Conservation (phyloP, 225 moss, liverwort and hornwort species). For the Sphagnum tenellum region DNA sequence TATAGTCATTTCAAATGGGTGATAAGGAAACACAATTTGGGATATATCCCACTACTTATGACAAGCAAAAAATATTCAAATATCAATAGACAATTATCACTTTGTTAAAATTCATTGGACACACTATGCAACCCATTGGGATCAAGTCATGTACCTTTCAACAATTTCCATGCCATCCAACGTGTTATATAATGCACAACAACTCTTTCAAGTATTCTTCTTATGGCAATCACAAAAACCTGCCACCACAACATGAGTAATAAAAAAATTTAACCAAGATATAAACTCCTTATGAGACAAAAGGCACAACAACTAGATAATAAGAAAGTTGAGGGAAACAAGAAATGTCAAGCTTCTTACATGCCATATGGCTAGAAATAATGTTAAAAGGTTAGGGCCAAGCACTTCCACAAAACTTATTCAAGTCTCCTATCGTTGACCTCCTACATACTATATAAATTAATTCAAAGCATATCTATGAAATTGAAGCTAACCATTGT, state of each 20-base stretch:
- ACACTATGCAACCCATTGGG: neutral
- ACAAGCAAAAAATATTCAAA: neutral
- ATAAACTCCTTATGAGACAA: too few relatives aligned
- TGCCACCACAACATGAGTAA: slow-evolving; percentile 10
- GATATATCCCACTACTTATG: neutral
- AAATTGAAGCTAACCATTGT: too few relatives aligned
- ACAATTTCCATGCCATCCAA: slow-evolving; percentile 90
- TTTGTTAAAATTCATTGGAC: neutral
- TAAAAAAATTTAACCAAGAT: too few relatives aligned
- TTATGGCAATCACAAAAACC: slow-evolving; percentile 91
- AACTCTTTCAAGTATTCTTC: slow-evolving; percentile 82
- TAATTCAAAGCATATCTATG: too few relatives aligned
- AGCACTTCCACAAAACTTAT: too few relatives aligned
- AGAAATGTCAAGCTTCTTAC: too few relatives aligned
- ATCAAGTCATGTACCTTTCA: slow-evolving; percentile 87
- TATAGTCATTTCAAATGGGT: slow-evolving; percentile 16
- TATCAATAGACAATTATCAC: neutral
- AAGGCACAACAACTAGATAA: too few relatives aligned
- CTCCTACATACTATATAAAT: too few relatives aligned
- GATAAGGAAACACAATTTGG: neutral
- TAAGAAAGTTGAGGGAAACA: too few relatives aligned
- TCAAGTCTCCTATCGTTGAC: too few relatives aligned
- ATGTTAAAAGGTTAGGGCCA: too few relatives aligned
- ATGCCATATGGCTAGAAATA: too few relatives aligned
- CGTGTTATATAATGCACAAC: slow-evolving; percentile 56